phyloP scores from a whole-genome alignment of 2,329 filamentous ascomycete species.

The Pseudogymnoascus sp. region DNA sequence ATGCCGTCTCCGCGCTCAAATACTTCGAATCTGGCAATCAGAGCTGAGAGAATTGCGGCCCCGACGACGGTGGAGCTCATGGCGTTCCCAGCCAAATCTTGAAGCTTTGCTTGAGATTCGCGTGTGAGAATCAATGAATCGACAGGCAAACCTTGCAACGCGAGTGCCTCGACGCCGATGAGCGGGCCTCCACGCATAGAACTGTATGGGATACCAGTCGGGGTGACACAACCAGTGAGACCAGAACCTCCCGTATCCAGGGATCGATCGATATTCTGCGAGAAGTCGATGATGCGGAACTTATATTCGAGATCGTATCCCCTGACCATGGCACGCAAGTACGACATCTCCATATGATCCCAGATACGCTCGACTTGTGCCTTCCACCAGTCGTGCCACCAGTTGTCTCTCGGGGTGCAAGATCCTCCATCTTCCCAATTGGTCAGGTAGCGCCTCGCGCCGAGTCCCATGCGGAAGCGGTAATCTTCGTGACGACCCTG shows the following conservation, averaged over 20 bases:
- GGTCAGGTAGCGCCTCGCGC: conserved; percentile 49
- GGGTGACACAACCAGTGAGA: conserved; percentile 60
- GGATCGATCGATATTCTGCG: conserved; percentile 63
- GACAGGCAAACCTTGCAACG: conserved; percentile 61
- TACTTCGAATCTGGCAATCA: conserved; percentile 35
- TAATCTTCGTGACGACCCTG: conserved; percentile 51
- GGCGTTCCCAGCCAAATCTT: conserved; percentile 69
- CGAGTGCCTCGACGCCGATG: conserved; percentile 54
- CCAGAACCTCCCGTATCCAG: conserved; percentile 43
- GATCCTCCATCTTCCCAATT: conserved; percentile 49
- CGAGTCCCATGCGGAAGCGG: conserved; percentile 43
- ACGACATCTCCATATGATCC: conserved; percentile 59
- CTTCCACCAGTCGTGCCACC: conserved; percentile 42
- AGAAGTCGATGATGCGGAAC: conserved; percentile 52
- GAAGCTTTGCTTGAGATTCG: conserved; percentile 53
- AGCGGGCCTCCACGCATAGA: conserved; percentile 54
- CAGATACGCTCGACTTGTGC: conserved; percentile 51
- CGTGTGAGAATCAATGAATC: conserved; percentile 54
- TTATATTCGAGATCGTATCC: conserved; percentile 53
- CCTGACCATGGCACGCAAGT: conserved; percentile 40
- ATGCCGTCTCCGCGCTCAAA: conserved; percentile 12
- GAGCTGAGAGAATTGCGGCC: conserved; percentile 49
- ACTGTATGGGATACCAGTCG: conserved; percentile 52
- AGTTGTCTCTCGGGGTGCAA: conserved; percentile 47
- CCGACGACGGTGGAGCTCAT: conserved; percentile 71